Conservation (phyloP, 495 filamentous ascomycete genomes). For the Neurospora tetrasperma region DNA sequence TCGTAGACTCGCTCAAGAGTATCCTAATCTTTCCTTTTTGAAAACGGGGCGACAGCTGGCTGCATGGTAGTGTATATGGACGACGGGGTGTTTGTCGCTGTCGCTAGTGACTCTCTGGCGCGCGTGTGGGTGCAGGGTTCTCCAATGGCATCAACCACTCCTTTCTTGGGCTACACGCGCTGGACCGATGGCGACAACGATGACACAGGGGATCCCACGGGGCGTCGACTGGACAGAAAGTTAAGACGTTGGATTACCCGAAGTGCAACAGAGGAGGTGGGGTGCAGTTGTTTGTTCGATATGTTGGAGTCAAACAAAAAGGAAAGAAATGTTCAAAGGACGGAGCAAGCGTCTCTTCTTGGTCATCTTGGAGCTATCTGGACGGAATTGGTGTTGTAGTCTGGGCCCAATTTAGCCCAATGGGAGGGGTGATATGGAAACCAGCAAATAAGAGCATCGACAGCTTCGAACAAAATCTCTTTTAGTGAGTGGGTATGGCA, state of each 20-base stretch:
- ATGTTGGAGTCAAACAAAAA: neutral
- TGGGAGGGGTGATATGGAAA: neutral
- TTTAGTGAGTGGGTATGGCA: neutral
- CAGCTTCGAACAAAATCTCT: neutral
- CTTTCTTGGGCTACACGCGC: neutral
- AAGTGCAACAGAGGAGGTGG: neutral
- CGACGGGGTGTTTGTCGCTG: neutral
- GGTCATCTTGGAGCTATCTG: neutral
- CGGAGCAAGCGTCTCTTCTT: neutral
- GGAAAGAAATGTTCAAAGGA: neutral
- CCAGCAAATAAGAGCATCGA: neutral
- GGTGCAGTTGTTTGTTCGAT: neutral
- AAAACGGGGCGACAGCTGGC: neutral
- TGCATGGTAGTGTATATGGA: neutral
- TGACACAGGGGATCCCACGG: neutral
- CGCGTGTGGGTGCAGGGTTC: neutral
- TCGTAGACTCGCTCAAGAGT: slow-evolving; percentile 21
- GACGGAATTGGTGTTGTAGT: neutral
- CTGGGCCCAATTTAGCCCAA: neutral
- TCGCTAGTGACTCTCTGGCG: neutral
- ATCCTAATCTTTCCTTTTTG: neutral
- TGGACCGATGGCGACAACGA: neutral
- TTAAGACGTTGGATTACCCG: neutral
- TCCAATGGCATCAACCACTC: neutral
- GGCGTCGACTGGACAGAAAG: neutral